Conservation (phyloP, 805 yeast species). For the Nakazawaea holstii region DNA sequence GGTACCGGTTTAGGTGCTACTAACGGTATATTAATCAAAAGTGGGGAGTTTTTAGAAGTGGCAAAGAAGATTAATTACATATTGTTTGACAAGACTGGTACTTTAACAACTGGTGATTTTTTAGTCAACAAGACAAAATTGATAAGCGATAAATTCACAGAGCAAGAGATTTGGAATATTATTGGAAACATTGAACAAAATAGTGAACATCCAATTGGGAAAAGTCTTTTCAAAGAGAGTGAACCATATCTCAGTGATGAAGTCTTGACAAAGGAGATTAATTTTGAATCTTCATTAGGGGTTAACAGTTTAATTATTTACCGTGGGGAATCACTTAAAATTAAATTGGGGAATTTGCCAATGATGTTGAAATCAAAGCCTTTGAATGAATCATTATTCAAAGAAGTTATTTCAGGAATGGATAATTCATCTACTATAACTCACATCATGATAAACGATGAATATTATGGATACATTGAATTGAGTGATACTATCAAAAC, state of each 20-base stretch:
- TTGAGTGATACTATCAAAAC: conserved; percentile 63
- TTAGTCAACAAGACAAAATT: conserved; percentile 22
- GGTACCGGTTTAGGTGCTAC: conserved; percentile 96
- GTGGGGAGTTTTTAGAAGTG: conserved; percentile 82
- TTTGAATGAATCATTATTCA: background rate
- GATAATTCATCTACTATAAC: conserved; percentile 16
- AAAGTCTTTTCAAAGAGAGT: conserved; percentile 40
- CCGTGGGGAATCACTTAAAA: conserved; percentile 20
- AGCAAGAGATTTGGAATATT: conserved; percentile 40
- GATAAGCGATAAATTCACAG: background rate
- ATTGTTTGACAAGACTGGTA: conserved; percentile 94
- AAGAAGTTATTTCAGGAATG: background rate
- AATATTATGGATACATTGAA: conserved; percentile 59
- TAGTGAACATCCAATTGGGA: conserved; percentile 88
- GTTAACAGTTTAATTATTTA: conserved; percentile 28
- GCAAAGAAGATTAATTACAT: conserved; percentile 60
- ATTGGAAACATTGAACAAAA: conserved; percentile 56
- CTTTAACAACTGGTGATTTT: conserved; percentile 85
- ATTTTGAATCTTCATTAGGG: conserved; percentile 40
- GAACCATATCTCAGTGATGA: background rate
- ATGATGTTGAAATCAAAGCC: conserved; percentile 27
- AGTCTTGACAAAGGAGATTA: conserved; percentile 27
- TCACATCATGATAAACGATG: conserved; percentile 48
- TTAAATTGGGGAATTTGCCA: conserved; percentile 49
- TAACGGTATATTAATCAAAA: conserved; percentile 85